Conservation (phyloP, 2,329 filamentous ascomycete species). For the Apiospora saccharicola region DNA sequence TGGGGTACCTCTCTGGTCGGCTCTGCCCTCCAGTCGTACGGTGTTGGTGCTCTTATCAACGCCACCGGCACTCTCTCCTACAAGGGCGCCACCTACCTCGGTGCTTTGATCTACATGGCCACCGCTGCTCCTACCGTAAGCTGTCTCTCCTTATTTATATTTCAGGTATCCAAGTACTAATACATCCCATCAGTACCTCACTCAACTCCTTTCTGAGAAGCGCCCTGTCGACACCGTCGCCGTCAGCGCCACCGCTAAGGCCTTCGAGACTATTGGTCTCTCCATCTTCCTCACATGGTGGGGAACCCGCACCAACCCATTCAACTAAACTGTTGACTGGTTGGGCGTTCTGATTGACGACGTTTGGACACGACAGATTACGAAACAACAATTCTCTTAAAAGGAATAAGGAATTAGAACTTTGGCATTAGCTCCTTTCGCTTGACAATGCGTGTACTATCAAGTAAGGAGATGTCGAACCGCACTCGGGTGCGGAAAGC, state of each 20-base stretch:
- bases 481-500: background rate
- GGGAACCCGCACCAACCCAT: conserved; percentile 94
- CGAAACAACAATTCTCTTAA: background rate
- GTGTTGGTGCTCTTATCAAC: conserved; percentile 89
- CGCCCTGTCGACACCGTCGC: conserved; percentile 89
- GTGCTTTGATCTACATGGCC: conserved; percentile 88
- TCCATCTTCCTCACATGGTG: conserved; percentile 95
- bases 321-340: conserved; percentile 67
- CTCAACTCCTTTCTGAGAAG: conserved; percentile 89
- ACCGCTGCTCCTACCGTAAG: conserved; percentile 86
- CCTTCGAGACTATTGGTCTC: conserved; percentile 92
- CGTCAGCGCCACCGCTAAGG: conserved; percentile 81
- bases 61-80: conserved; percentile 94
- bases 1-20: conserved; percentile 92
- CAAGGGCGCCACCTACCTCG: conserved; percentile 96
- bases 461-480: background rate
- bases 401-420: background rate
- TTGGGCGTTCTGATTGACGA: conserved; percentile 1
- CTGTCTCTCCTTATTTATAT: conserved; percentile 34
- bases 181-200: conserved; percentile 70
- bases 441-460: conserved; percentile 14
- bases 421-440: conserved; percentile 14
- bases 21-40: conserved; percentile 88
- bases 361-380: conserved; percentile 24
- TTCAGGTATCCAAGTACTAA: conserved; percentile 22